A percentile compares a stretch with the other conserved stretches of the same genome.
Conservation (phyloP, 768 basidiomycete genomes). For the Melanogaster broomeanus region DNA sequence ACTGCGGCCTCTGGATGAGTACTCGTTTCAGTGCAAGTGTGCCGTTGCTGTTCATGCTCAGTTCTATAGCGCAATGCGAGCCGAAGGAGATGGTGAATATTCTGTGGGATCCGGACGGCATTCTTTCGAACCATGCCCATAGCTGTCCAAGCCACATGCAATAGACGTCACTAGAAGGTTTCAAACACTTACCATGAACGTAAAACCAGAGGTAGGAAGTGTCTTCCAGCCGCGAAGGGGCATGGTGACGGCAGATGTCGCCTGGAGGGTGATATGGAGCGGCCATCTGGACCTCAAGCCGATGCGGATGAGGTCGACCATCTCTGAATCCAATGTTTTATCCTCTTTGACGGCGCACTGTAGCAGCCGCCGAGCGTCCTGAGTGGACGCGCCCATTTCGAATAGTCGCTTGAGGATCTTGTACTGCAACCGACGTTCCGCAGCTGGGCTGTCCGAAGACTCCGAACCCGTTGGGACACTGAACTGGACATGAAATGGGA, state of each 20-base stretch:
- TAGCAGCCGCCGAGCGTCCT: conserved; percentile 65
- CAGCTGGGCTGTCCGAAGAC: not conserved
- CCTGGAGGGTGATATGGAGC: conserved; percentile 72
- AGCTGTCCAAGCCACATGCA: conserved; percentile 28
- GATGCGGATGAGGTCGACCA: conserved; percentile 68
- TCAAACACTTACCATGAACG: conserved; percentile 58
- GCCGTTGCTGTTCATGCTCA: conserved; percentile 58
- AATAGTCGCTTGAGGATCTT: conserved; percentile 68
- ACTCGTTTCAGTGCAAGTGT: conserved; percentile 49
- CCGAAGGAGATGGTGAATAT: conserved; percentile 40
- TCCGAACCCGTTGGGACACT: conserved; percentile 16
- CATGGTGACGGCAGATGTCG: conserved; percentile 50
- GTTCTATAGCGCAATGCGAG: conserved; percentile 36
- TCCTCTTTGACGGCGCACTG: conserved; percentile 52
- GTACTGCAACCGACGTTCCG: conserved; percentile 56
- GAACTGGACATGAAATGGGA: conserved; percentile 26
- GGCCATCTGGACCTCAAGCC: conserved; percentile 80
- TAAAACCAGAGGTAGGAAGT: conserved; percentile 64
- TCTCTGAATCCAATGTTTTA: conserved; percentile 57
- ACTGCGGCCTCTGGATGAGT: conserved; percentile 40
- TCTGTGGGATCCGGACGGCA: conserved; percentile 35
- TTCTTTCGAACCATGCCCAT: conserved; percentile 51
- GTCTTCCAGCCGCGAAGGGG: conserved; percentile 50
- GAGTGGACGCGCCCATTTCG: conserved; percentile 71
- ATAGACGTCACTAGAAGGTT: not conserved